Conservation (phyloP, 306 rosid species). For the Cyclanthera cordifolia region DNA sequence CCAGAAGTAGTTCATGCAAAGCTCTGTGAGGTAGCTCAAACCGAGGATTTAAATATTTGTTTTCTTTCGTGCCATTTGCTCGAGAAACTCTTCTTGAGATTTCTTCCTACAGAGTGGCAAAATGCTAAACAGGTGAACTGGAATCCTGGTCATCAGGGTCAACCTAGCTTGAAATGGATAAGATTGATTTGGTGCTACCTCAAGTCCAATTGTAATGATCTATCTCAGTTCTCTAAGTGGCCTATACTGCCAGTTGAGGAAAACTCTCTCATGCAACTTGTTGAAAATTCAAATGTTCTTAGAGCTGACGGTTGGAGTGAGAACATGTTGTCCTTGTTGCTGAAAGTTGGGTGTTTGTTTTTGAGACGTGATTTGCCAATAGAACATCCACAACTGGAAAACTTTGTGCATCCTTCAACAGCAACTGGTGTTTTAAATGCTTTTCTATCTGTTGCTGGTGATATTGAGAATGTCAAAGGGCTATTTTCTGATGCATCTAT, state of each 20-base stretch:
- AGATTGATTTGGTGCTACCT: constrained; percentile 84
- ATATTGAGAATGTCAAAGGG: constrained; percentile 46
- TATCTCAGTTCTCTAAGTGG: constrained; percentile 73
- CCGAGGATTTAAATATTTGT: constrained; percentile 57
- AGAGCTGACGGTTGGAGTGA: constrained; percentile 95
- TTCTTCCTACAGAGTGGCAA: constrained; percentile 90
- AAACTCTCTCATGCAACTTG: constrained; percentile 58
- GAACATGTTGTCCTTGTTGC: constrained; percentile 76
- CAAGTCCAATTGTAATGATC: constrained; percentile 67
- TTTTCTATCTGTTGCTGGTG: constrained; percentile 68
- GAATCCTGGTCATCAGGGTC: constrained; percentile 73
- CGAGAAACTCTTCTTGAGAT: constrained; percentile 68
- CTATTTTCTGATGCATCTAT: constrained; percentile 61
- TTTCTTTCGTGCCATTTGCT: constrained; percentile 75
- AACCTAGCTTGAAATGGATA: constrained; percentile 88
- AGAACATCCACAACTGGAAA: constrained; percentile 73
- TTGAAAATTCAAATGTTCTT: constrained; percentile 58
- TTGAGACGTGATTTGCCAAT: constrained; percentile 58
- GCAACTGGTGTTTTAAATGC: constrained; percentile 65
- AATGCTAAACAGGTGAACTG: constrained; percentile 68
- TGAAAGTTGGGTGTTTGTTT: constrained; percentile 71
- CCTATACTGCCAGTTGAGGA: constrained; percentile 79
- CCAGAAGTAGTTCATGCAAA: constrained; percentile 62
- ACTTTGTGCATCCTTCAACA: constrained; percentile 69
- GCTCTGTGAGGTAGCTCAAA: constrained; percentile 60